phyloP scores from a whole-genome alignment of 1,139 yeast species.

The Zygosaccharomyces pseudobailii region DNA sequence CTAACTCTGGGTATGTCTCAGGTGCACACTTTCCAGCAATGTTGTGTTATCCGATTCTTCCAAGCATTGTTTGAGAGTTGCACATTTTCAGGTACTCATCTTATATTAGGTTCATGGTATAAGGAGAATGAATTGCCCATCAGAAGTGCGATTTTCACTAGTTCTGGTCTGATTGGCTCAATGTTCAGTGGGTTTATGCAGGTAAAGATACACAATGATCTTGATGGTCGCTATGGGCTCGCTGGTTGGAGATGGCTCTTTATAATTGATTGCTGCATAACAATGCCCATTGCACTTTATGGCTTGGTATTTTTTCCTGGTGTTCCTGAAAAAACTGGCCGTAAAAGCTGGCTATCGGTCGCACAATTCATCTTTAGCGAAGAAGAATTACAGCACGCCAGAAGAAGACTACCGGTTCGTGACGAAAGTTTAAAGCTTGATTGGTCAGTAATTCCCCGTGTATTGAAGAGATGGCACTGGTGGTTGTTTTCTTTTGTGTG shows the following conservation, averaged over 20 bases:
- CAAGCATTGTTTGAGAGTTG: constrained; percentile 53
- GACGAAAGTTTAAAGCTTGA: constrained; percentile 40
- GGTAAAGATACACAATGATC: constrained; percentile 50
- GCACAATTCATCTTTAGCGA: constrained; percentile 34
- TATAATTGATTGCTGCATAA: constrained; percentile 55
- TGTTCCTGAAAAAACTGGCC: constrained; percentile 20
- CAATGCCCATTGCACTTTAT: constrained; percentile 49
- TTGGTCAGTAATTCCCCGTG: constrained; percentile 44
- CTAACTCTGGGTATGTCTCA: constrained; percentile 48
- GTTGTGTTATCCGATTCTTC: constrained; percentile 50
- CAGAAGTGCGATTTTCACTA: constrained; percentile 49
- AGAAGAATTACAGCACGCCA: constrained; percentile 40
- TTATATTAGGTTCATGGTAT: constrained; percentile 51
- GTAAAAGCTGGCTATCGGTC: constrained; percentile 18
- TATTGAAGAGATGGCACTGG: constrained; percentile 55
- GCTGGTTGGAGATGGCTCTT: constrained; percentile 69
- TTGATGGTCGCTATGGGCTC: constrained; percentile 46
- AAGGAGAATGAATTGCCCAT: constrained; percentile 45
- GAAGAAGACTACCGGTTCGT: constrained; percentile 38
- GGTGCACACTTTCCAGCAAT: constrained; percentile 41
- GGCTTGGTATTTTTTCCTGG: constrained; percentile 57
- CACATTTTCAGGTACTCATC: constrained; percentile 51
- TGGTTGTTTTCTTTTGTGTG: constrained; percentile 51
- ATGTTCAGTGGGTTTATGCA: constrained; percentile 57
- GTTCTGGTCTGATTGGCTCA: constrained; percentile 50